Conservation (phyloP, 768 basidiomycete species). For the Fibroporia radiculosa region DNA sequence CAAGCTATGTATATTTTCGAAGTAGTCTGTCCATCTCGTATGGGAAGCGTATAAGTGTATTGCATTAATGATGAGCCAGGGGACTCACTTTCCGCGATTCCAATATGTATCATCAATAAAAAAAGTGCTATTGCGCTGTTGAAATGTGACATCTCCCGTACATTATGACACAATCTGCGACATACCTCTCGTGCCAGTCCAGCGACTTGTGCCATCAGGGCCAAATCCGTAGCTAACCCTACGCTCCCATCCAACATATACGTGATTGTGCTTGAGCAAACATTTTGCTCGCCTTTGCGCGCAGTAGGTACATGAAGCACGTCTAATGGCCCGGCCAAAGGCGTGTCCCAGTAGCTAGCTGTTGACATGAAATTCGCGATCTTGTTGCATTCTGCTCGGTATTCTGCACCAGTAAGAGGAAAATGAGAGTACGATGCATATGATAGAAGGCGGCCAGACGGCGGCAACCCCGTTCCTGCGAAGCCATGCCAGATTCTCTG, state of each 20-base stretch:
- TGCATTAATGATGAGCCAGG: neutral
- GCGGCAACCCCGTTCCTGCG: slow-evolving; percentile 15
- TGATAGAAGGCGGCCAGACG: slow-evolving; percentile 29
- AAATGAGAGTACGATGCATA: slow-evolving; percentile 53
- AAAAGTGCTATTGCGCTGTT: slow-evolving; percentile 55
- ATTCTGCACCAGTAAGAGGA: slow-evolving; percentile 50
- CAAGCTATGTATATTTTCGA: slow-evolving; percentile 40
- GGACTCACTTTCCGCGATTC: slow-evolving; percentile 61
- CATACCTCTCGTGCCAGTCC: slow-evolving; percentile 58
- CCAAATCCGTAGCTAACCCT: slow-evolving; percentile 59
- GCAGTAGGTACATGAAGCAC: slow-evolving; percentile 23
- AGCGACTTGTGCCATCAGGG: slow-evolving; percentile 59
- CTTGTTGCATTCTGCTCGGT: slow-evolving; percentile 48
- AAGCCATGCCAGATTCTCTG: slow-evolving; percentile 4
- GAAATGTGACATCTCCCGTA: neutral
- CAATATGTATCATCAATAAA: slow-evolving; percentile 64
- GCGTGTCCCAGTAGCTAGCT: slow-evolving; percentile 42
- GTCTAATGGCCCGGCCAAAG: slow-evolving; percentile 21
- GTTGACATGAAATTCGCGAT: slow-evolving; percentile 41
- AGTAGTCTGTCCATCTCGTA: slow-evolving; percentile 59
- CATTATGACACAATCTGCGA: neutral
- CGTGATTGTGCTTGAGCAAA: slow-evolving; percentile 58
- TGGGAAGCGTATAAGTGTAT: neutral
- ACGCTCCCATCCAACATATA: slow-evolving; percentile 64
- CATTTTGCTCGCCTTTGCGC: slow-evolving; percentile 16